phyloP scores from a whole-genome alignment of 1,284 basidiomycete species.

The Apiotrichum laibachii region DNA sequence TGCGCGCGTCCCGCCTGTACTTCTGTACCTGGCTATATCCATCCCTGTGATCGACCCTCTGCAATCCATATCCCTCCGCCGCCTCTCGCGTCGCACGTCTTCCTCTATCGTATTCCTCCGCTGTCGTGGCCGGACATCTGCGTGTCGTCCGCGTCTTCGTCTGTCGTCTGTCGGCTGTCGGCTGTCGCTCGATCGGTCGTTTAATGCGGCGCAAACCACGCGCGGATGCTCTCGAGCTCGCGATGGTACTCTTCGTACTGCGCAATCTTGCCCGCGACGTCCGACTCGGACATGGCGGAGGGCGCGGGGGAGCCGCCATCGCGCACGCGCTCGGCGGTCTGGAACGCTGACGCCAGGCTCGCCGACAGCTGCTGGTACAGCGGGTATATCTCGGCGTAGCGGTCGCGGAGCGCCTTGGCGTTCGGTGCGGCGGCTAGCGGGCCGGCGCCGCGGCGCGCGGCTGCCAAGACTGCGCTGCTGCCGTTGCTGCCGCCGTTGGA shows the following conservation, averaged over 20 bases:
- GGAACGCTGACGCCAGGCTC: slow-evolving; percentile 29
- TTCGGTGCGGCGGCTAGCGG: slow-evolving; percentile 11
- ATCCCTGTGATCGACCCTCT: no score
- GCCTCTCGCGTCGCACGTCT: no score
- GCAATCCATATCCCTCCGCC: no score
- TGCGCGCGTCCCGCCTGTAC: no score
- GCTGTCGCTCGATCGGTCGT: no score
- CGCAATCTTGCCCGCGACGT: slow-evolving; percentile 27
- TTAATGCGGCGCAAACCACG: slow-evolving; percentile 31
- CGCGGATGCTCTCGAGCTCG: slow-evolving; percentile 38
- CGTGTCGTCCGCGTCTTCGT: no score
- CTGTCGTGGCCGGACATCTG: no score
- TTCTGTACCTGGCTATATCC: no score
- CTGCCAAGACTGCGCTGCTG: background rate
- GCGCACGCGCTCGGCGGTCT: slow-evolving; percentile 24
- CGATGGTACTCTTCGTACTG: slow-evolving; percentile 43
- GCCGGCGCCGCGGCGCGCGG: background rate
- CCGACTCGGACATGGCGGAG: slow-evolving; percentile 11
- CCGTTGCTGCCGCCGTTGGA: background rate
- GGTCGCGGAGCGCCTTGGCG: slow-evolving; percentile 31
- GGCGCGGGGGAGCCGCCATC: slow-evolving; percentile 11
- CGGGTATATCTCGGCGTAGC: slow-evolving; percentile 44
- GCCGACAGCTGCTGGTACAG: slow-evolving; percentile 35
- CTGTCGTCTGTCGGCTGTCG: no score
- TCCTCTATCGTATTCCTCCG: no score